Evolutionary conservation across 257 asterid genomes (phyloP), one percentile per base, ranked within the genome.

Genomic region (Thymus mandschuricus): DNA sequence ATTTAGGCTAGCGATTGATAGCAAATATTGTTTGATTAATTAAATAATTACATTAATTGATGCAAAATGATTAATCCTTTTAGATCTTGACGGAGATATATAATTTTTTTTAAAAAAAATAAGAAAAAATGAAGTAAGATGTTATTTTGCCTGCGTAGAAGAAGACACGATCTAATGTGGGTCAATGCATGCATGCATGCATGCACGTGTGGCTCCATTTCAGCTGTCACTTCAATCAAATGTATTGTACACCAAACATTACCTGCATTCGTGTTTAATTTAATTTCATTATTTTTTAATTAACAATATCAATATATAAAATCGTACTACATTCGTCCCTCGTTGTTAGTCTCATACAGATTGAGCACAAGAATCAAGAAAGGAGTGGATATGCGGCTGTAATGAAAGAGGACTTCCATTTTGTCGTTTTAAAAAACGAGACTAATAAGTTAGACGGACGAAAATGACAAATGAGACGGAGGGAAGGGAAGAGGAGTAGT

Each of bases 171-270:
- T 69, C 65, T 52, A 33, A 2, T 54, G 62, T 57, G 72, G 68
- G 68, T 55, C 66, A 50, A 4, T 60, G 44, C 44, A 44, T 6
- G 10, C 64, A 59, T 59, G 68, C 49, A 63, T 72, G 76, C 46
- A 63, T 63, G 77, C 77, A 76, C 80, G 80, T 76, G 80, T 76
- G 80, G 21, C 10, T 49, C 49, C 59, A 56, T 76, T 70, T 21
- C 51, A 76, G 49, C 57, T 64, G 64, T 70, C 80, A 30, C 51
- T 63, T 76, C 13, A 29, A 0, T 44, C 2, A 44, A 51, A 55
- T 40, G 52, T 46, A 44, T 41, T 21, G 61, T 56, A 54, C 66
- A 61, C 70, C 43, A 4, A 2, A 40, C 29, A 33, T 44, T 27
- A 31, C 27, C 76, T 46, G 43, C 69, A 34, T 41, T 64, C 38